Conservation (phyloP, 345 rosid genomes). For the Schrenkiella parvula region DNA sequence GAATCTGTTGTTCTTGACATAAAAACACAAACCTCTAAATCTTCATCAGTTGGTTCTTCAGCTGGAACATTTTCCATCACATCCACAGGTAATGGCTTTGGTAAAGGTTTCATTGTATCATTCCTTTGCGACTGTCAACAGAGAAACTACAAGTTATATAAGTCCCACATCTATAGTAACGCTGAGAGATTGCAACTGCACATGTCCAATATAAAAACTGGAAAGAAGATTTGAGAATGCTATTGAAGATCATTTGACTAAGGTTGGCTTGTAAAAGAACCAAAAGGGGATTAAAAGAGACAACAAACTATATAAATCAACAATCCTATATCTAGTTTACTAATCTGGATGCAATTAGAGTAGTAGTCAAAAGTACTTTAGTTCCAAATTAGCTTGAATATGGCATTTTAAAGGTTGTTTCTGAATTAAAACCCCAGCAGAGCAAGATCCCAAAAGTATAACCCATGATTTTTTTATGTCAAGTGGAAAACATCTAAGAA, state of each 20-base stretch:
- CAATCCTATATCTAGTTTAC: constrained; percentile 1
- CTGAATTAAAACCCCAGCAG: background rate
- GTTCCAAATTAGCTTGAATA: background rate
- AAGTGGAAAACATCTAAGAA: background rate
- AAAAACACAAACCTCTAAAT: constrained; percentile 45
- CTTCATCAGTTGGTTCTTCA: constrained; percentile 38
- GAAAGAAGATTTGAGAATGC: background rate
- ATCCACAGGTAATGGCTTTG: constrained; percentile 65
- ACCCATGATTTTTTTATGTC: background rate
- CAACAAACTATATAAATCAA: constrained; percentile 1
- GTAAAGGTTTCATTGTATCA: constrained; percentile 54
- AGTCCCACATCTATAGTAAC: background rate
- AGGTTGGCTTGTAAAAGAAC: background rate
- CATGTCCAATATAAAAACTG: background rate
- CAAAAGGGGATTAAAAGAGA: background rate
- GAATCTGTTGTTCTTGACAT: background rate
- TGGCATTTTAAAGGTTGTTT: background rate
- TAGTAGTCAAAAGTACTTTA: background rate
- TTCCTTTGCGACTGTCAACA: constrained; percentile 51
- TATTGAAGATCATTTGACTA: background rate
- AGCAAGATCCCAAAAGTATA: background rate
- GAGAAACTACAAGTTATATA: constrained; percentile 24
- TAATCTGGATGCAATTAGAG: background rate
- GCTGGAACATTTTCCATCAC: constrained; percentile 42
- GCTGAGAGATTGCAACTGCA: constrained; percentile 1